These are phyloP conservation scores for Nitzschia sp. DNA, from an alignment of 108 stramenopile genomes.

Conservation along the genomic window DNA sequence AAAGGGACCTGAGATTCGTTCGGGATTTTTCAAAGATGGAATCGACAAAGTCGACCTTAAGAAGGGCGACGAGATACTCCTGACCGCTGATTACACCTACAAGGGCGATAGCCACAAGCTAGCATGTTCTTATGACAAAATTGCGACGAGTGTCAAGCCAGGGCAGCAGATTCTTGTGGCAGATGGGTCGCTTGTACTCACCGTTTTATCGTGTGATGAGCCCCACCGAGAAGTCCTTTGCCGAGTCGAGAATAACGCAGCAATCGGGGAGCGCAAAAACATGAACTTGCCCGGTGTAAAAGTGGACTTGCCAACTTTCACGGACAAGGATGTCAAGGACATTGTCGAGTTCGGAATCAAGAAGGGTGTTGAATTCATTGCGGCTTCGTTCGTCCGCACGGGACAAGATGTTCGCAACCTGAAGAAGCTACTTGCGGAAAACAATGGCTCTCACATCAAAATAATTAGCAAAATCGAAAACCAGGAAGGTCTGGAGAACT, in stretches of 20 bases:
- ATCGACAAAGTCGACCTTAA: constrained; percentile 65
- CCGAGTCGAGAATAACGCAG: constrained; percentile 76
- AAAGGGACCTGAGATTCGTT: constrained; percentile 93
- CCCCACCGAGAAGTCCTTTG: constrained; percentile 58
- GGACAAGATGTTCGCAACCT: constrained; percentile 85
- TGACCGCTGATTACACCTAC: constrained; percentile 79
- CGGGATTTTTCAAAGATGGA: constrained; percentile 81
- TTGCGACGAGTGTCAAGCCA: constrained; percentile 62
- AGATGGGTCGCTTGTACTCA: constrained; percentile 87
- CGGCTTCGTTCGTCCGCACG: constrained; percentile 95
- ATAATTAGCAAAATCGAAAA: constrained; percentile 99
- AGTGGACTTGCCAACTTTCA: constrained; percentile 86
- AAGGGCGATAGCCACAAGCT: constrained; percentile 65
- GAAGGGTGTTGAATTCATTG: constrained; percentile 94
- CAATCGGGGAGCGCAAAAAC: constrained; percentile 88
- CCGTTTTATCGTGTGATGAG: constrained; percentile 61
- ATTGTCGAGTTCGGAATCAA: constrained; percentile 88
- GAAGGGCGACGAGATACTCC: constrained; percentile 58
- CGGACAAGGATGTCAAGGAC: constrained; percentile 94
- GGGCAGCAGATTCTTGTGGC: constrained; percentile 86
- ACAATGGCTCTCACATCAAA: constrained; percentile 86
- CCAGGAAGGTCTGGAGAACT: constrained; percentile 93
- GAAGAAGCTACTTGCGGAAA: constrained; percentile 86
- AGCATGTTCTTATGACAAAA: constrained; percentile 75
- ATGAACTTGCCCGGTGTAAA: constrained; percentile 91